Conservation (phyloP, 73 alveolate species). For the Tetrahymena borealis region DNA sequence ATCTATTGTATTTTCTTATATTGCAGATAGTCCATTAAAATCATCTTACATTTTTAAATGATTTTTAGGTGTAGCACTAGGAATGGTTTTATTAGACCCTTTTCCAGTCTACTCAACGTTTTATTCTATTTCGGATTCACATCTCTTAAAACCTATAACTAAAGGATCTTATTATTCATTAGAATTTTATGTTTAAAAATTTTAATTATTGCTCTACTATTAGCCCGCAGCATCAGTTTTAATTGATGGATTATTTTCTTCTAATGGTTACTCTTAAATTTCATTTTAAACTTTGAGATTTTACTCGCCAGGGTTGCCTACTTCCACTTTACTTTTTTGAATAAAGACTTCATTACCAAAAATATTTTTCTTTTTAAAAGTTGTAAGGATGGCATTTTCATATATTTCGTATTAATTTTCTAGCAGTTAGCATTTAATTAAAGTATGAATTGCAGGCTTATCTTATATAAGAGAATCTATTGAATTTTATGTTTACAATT, state of each 20-base stretch:
- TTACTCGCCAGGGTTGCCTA: neutral
- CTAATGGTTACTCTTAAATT: neutral
- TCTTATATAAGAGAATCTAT: neutral
- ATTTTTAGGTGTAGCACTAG: no score
- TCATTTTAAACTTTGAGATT: neutral
- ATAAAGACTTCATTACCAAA: neutral
- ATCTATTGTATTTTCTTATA: neutral
- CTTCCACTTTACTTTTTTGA: neutral
- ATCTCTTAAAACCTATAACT: no score
- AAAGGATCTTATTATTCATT: no score
- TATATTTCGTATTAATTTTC: neutral
- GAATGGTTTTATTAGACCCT: no score
- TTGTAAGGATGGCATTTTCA: neutral
- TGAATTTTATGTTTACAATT: neutral
- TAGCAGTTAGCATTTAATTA: neutral
- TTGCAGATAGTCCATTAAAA: no score
- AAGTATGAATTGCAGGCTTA: neutral
- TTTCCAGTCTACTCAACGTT: no score
- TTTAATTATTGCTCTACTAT: no score
- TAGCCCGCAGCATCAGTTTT: no score
- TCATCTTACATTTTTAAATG: no score
- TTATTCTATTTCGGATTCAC: no score
- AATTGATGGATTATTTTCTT: neutral
- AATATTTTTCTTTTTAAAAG: neutral
- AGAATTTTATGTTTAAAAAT: no score